phyloP scores from a whole-genome alignment of 2,329 filamentous ascomycete species.

The Diaporthe eres region DNA sequence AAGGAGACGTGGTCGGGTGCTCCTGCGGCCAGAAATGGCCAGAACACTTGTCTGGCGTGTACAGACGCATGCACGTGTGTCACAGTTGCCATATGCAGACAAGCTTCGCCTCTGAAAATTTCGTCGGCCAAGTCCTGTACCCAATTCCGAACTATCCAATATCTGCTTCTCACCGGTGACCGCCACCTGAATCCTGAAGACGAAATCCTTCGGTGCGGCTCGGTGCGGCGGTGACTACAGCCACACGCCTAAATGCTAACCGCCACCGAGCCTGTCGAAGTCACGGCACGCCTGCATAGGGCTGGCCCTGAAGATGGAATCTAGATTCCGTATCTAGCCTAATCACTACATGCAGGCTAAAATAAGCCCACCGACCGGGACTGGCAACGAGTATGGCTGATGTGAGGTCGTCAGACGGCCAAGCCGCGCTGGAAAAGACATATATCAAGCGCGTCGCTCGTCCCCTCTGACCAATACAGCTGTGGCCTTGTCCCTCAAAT shows the following conservation, averaged over 20 bases:
- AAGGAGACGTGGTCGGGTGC: neutral
- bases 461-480: neutral
- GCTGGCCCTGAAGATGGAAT: neutral
- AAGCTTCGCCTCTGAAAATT: neutral
- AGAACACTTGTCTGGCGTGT: neutral
- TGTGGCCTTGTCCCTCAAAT: no score
- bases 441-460: neutral
- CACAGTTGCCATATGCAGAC: neutral
- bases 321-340: slow-evolving; percentile 5
- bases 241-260: neutral
- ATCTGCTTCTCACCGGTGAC: neutral
- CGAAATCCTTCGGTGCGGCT: no score
- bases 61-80: neutral
- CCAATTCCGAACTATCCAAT: neutral
- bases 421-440: neutral
- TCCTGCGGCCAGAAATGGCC: neutral
- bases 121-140: neutral
- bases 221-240: neutral
- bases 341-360: slow-evolving; percentile 1
- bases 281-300: slow-evolving; percentile 7
- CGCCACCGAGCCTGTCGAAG: neutral
- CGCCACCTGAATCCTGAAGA: neutral
- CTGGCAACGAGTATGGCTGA: neutral
- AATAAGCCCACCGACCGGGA: neutral
- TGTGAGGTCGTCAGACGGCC: neutral